phyloP scores from a whole-genome alignment of 345 rosid genomes.

The Sonneratia alba region DNA sequence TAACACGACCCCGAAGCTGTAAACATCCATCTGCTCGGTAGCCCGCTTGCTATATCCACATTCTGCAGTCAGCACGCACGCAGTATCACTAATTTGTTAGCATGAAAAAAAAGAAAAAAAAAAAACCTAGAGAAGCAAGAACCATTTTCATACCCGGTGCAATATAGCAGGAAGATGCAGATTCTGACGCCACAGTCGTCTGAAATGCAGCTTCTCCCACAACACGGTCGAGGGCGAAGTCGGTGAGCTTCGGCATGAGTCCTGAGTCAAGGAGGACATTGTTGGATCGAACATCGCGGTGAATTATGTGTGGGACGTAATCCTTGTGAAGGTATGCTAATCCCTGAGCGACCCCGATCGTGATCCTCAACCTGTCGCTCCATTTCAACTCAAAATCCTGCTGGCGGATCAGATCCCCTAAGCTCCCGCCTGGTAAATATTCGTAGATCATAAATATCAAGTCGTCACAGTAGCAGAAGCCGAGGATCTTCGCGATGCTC shows the following conservation, averaged over 20 bases:
- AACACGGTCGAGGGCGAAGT: constrained; percentile 65
- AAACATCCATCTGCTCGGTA: constrained; percentile 75
- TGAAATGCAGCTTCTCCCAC: constrained; percentile 76
- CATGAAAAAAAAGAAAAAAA: not conserved
- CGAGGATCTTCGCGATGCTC: constrained; percentile 66
- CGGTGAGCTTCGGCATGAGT: constrained; percentile 67
- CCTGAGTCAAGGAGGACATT: constrained; percentile 71
- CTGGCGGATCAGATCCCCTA: constrained; percentile 49
- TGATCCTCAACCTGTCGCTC: constrained; percentile 68
- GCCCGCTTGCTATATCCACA: constrained; percentile 62
- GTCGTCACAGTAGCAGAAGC: constrained; percentile 71
- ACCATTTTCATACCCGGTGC: constrained; percentile 54
- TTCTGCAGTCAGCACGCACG: constrained; percentile 36
- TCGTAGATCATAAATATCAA: constrained; percentile 68
- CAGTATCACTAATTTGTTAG: not conserved
- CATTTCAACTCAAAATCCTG: constrained; percentile 50
- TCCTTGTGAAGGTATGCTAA: constrained; percentile 72
- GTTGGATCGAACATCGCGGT: constrained; percentile 64
- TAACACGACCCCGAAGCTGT: constrained; percentile 81
- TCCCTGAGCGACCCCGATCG: constrained; percentile 77
- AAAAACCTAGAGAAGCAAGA: not conserved
- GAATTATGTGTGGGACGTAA: constrained; percentile 65
- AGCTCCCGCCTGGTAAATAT: constrained; percentile 58
- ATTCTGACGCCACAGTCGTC: constrained; percentile 44
- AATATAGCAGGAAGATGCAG: constrained; percentile 49